Percentiles rank a stretch among this genome's conserved stretches.
These are phyloP conservation scores for Phialophora expanda DNA, from an alignment of 2,329 filamentous ascomycete species.

Conservation along the genomic window DNA sequence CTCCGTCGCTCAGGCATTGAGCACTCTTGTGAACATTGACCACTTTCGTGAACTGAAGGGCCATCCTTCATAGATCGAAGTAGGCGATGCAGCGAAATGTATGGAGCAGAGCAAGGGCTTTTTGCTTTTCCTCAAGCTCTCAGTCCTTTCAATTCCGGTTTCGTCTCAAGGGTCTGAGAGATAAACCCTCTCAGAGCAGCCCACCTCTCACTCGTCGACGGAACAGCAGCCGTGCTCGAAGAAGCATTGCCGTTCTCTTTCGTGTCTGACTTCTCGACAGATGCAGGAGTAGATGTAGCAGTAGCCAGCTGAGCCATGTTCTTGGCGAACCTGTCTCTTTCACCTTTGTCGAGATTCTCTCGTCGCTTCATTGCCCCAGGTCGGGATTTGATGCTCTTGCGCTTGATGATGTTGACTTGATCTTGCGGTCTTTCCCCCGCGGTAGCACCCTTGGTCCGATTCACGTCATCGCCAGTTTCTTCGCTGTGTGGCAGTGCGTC, in stretches of 20 bases:
- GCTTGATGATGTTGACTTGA: conserved; percentile 71
- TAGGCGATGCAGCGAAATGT: neutral
- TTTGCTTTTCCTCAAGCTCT: conserved; percentile 21
- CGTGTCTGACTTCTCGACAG: neutral
- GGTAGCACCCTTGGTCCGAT: conserved; percentile 40
- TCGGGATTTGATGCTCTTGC: conserved; percentile 74
- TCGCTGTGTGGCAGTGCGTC: conserved; percentile 75
- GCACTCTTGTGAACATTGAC: neutral
- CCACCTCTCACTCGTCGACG: conserved; percentile 68
- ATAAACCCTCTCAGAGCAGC: conserved; percentile 83
- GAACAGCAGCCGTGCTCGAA: conserved; percentile 27
- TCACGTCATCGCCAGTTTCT: conserved; percentile 50
- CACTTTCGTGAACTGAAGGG: too few species aligned
- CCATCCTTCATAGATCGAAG: neutral
- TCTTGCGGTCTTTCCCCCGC: conserved; percentile 38
- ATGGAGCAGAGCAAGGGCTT: neutral
- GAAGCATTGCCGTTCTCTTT: conserved; percentile 25
- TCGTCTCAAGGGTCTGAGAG: conserved; percentile 85
- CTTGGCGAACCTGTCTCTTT: conserved; percentile 81
- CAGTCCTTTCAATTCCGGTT: conserved; percentile 28
- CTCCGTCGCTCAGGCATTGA: neutral
- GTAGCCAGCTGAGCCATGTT: conserved; percentile 75
- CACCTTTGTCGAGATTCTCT: conserved; percentile 76
- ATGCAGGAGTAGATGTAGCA: conserved; percentile 1
- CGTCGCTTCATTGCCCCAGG: conserved; percentile 84